Evolutionary conservation across 2,329 filamentous ascomycete genomes (phyloP), one percentile per base, ranked within the genome.

Genomic region (Monilinia fructicola): DNA sequence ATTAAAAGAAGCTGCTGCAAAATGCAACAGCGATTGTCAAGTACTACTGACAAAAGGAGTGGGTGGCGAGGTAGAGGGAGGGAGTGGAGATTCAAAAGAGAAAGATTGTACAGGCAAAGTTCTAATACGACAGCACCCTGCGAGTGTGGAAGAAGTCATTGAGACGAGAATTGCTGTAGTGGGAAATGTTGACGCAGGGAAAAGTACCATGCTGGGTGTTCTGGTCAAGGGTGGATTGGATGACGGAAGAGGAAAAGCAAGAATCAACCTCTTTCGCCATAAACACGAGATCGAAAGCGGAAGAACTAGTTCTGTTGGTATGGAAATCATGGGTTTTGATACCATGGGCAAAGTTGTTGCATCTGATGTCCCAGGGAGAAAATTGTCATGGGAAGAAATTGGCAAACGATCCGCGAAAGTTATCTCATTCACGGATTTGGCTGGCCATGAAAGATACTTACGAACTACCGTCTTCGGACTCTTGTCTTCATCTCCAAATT

Each of bases 241-340:
- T 74, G 95, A 99, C 78, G 95, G 95, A 21, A 86, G 95, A 75
- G 95, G 95, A 16, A 94, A 91, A 78, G 94, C 95, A 55, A 90
- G 95, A 69, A 91, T 99, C 62, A 98, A 97, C 71, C 87, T 99
- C 16, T 99, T 99, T 80, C 87, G 95, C 21, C 95, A 99, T 78
- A 98, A 99, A 79, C 95, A 99, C 75, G 95, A 99, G 79, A 90
- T 98, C 52, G 95, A 99, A 79, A 95, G 91, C 56, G 95, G 95
- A 1, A 86, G 95, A 71, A 99, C 95, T 12, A 97, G 92, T 76
- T 97, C 93, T 0, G 95, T 99, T 0, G 94, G 95, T 53, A 96
- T 98, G 93, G 95, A 99, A 78, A 98, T 98, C 69, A 93, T 98
- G 90, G 95, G 95, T 2, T 99, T 97, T 73, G 93, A 98, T 78